Evolutionary conservation across 2,329 filamentous ascomycete species (phyloP), one percentile per base, ranked within the genome.

Genomic region (Tricladium varicosporioides): DNA sequence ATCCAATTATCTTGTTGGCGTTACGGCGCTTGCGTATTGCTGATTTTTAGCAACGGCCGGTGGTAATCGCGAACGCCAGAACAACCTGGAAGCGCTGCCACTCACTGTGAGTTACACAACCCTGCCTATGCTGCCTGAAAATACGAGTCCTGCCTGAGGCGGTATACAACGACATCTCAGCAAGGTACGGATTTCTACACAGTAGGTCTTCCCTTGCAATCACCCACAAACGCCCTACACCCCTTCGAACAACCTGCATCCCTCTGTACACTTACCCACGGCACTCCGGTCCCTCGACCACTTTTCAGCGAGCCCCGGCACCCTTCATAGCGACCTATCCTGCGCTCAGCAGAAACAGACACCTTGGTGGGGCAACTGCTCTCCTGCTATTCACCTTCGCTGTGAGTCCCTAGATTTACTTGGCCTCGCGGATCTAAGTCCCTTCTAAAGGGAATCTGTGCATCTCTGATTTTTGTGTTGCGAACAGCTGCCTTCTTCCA

Each of bases 341-440:
- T 36, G 44, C 50, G 32, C n/a, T 56, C 55, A 33, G 53, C 58
- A 65, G 56, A 61, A 64, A 54, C 58, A 59, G 43, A 62, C 61
- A 63, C 61, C 60, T 67, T 70, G 64, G 68, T 68, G 68, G 68
- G 68, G 68, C 66, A 70, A 56, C 42, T 43, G 42, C 54, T 55
- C 42, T 59, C 51, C 55, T 48, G 27, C 49, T 57, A 51, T 60
- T 59, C 54, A 60, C 56, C 56, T 53, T 60, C 19, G 54, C 50
- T 49, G 65, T 66, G 60, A 65, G 62, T 64, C 55, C 53, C 54
- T 47, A 36, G 48, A 53, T 49, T 44, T 32, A 27, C 16, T 22
- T 59, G 36, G 48, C 45, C 52, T 36, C 51, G 22, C n/a, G 31
- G 19, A 48, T 48, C 42, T 54, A 27, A 19, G 46, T 60, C 55